Evolutionary conservation across 2,329 filamentous ascomycete genomes (phyloP).

Genomic region (Dactylellina haptotyla): DNA sequence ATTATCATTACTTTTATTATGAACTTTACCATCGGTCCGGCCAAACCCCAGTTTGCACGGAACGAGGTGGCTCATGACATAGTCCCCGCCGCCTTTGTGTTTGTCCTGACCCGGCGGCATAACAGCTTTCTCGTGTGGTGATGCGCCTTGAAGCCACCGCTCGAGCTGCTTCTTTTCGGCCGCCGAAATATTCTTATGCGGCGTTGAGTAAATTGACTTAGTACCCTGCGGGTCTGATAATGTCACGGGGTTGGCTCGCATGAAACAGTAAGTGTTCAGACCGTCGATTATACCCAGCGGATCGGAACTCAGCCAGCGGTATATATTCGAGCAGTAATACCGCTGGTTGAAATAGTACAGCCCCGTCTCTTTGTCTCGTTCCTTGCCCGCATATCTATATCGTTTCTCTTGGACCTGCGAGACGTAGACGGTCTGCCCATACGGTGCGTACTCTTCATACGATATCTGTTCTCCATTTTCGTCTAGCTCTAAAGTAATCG

Average conservation of each 20-base stretch:
- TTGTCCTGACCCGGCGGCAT: not conserved
- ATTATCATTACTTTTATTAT: not conserved
- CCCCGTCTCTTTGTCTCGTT: constrained; percentile 58
- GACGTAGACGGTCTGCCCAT: constrained; percentile 34
- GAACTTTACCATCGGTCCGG: not conserved
- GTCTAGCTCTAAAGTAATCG: constrained; percentile 33
- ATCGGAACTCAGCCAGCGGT: constrained; percentile 57
- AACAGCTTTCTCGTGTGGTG: not conserved
- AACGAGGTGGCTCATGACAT: constrained; percentile 2
- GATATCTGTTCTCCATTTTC: constrained; percentile 7
- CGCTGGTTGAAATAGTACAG: constrained; percentile 57
- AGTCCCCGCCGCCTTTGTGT: not conserved
- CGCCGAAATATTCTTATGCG: not conserved
- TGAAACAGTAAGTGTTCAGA: constrained; percentile 12
- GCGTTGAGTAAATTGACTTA: too few relatives aligned
- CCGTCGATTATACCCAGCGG: constrained; percentile 39
- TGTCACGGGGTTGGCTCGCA: not conserved
- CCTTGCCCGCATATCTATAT: constrained; percentile 58
- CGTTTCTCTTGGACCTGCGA: constrained; percentile 37
- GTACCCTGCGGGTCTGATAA: not conserved
- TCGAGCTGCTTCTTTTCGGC: not conserved
- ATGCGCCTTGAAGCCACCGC: not conserved
- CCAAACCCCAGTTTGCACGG: not conserved
- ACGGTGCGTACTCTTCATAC: constrained; percentile 23
- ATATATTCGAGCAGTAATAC: constrained; percentile 58